Conservation (phyloP, 345 rosid species). For the Brassica juncea region DNA sequence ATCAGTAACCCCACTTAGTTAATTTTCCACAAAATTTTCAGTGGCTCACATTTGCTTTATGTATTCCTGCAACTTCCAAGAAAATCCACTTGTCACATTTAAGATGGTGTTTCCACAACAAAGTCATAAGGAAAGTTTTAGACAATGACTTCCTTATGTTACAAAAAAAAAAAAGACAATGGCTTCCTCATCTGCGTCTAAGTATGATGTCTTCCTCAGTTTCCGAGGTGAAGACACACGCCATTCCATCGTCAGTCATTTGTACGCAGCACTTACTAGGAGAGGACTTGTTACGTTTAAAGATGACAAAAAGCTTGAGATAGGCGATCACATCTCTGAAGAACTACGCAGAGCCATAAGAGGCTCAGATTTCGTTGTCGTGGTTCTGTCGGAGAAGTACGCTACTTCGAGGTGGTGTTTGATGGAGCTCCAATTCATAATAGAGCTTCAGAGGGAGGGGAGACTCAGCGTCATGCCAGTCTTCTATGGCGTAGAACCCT, state of each 20-base stretch:
- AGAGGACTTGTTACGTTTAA: slow-evolving; percentile 14
- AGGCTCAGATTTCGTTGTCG: background rate
- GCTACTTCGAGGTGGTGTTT: slow-evolving; percentile 26
- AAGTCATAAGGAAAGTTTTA: no score
- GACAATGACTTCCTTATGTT: no score
- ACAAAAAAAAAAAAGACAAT: background rate
- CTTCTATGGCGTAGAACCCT: slow-evolving; percentile 23
- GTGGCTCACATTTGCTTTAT: no score
- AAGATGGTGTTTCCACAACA: no score
- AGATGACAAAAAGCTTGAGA: slow-evolving; percentile 1
- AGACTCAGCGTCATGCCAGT: slow-evolving; percentile 18
- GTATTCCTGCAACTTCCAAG: no score
- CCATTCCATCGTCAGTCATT: background rate
- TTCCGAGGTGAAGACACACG: slow-evolving; percentile 16
- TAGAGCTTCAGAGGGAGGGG: background rate
- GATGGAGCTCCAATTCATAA: slow-evolving; percentile 14
- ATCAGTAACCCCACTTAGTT: no score
- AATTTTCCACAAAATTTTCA: no score
- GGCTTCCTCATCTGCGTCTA: background rate
- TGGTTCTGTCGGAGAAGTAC: slow-evolving; percentile 13
- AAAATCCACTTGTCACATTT: no score
- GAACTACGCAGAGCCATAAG: slow-evolving; percentile 9
- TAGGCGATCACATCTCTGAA: background rate
- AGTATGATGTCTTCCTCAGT: slow-evolving; percentile 17
- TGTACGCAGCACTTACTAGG: slow-evolving; percentile 10